Evolutionary conservation across 2,329 filamentous ascomycete genomes (phyloP).

Genomic region (Rhinocladiella mackenziei): DNA sequence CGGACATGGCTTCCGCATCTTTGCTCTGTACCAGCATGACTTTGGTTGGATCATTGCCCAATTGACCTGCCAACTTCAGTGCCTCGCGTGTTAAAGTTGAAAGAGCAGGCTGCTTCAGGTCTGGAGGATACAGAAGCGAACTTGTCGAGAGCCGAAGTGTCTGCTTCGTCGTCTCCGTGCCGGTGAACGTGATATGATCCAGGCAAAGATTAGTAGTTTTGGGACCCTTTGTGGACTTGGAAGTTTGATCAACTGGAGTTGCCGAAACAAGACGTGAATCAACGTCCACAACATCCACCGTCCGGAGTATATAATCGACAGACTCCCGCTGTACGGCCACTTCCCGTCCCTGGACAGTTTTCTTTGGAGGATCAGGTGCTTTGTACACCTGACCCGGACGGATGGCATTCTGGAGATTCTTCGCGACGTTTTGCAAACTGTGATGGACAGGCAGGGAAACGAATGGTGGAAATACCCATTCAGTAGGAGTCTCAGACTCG

Average conservation of each 20-base stretch:
- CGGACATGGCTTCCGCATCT: background rate
- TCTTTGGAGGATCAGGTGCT: background rate
- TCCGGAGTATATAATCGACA: slow-evolving; percentile 14
- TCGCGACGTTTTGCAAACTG: background rate
- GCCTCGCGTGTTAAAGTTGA: slow-evolving; percentile 7
- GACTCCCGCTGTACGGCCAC: background rate
- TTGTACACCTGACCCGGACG: background rate
- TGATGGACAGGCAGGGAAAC: slow-evolving; percentile 7
- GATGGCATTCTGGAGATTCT: background rate
- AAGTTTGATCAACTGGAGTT: no score
- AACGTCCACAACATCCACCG: slow-evolving; percentile 20
- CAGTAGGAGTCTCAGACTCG: slow-evolving; percentile 3
- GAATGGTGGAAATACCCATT: slow-evolving; percentile 22
- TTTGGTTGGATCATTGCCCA: slow-evolving; percentile 8
- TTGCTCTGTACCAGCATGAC: background rate
- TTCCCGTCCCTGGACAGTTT: background rate
- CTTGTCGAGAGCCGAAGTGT: slow-evolving; percentile 14
- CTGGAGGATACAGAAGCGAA: slow-evolving; percentile 12
- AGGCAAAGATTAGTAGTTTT: slow-evolving; percentile 6
- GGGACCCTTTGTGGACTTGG: no score
- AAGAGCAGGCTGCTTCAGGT: slow-evolving; percentile 2
- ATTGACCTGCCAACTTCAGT: slow-evolving; percentile 5
- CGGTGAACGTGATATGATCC: slow-evolving; percentile 20
- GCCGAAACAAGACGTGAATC: no score
- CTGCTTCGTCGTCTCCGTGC: slow-evolving; percentile 14